phyloP scores from a whole-genome alignment of 2,329 filamentous ascomycete species.

The Aurifilum marmelostoma region DNA sequence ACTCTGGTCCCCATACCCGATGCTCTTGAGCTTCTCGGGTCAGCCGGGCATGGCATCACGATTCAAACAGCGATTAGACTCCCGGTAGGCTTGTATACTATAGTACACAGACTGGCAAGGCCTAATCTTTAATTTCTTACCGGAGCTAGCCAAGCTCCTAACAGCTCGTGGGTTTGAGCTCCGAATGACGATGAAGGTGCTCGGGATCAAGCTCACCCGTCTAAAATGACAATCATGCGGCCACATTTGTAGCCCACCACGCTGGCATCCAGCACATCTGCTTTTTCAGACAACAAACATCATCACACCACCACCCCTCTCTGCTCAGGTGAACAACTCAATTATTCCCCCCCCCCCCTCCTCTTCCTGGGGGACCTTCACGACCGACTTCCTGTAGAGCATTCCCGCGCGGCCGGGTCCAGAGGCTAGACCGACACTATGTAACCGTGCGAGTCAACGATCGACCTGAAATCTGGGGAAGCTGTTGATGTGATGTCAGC shows the following conservation, averaged over 20 bases:
- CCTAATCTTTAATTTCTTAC: neutral
- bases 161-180: neutral
- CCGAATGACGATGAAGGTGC: neutral
- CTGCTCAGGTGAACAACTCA: conserved; percentile 4
- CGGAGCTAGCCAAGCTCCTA: neutral
- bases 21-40: neutral
- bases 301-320: neutral
- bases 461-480: conserved; percentile 24
- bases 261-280: neutral
- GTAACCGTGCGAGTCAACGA: conserved; percentile 20
- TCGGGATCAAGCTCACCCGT: neutral
- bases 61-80: neutral
- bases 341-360: neutral
- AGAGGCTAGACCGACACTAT: conserved; percentile 12
- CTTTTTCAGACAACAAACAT: neutral
- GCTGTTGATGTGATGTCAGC: conserved; percentile 17
- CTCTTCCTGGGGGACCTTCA: too few relatives aligned
- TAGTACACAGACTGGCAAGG: neutral
- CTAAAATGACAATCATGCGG: neutral
- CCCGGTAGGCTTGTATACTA: neutral
- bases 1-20: neutral
- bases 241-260: neutral
- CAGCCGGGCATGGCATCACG: neutral
- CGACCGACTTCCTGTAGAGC: too few relatives aligned
- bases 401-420: neutral